A percentile compares a stretch with the other conserved stretches of the same genome.
phyloP scores from a whole-genome alignment of 805 yeast genomes.

The Dipodascopsis tothii region DNA sequence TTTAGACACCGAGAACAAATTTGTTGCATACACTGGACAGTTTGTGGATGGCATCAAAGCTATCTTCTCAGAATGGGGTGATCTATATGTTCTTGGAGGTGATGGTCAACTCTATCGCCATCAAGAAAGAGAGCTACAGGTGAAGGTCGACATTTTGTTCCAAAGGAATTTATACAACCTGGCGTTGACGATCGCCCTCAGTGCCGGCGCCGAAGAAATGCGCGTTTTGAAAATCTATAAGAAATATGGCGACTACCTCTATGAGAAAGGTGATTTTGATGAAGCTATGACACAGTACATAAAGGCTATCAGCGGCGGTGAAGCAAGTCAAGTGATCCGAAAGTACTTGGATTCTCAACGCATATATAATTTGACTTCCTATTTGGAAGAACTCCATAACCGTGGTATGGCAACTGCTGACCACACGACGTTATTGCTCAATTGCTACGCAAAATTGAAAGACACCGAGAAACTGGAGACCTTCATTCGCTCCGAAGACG shows the following conservation, averaged over 20 bases:
- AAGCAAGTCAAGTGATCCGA: conserved; percentile 69
- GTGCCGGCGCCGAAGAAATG: conserved; percentile 29
- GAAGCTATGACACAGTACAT: conserved; percentile 72
- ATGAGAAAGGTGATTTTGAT: conserved; percentile 53
- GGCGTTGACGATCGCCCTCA: conserved; percentile 60
- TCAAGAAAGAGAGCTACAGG: conserved; percentile 57
- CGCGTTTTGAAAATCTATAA: conserved; percentile 32
- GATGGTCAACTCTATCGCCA: conserved; percentile 70
- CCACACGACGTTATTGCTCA: conserved; percentile 71
- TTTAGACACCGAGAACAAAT: conserved; percentile 61
- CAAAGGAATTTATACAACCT: conserved; percentile 63
- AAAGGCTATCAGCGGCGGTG: conserved; percentile 46
- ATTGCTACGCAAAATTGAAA: conserved; percentile 73
- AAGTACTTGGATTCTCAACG: conserved; percentile 72
- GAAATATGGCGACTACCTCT: conserved; percentile 66
- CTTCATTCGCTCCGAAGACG: conserved; percentile 45
- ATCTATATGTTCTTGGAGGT: conserved; percentile 53
- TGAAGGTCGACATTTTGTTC: conserved; percentile 59
- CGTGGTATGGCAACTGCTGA: conserved; percentile 57
- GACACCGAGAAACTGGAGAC: conserved; percentile 47
- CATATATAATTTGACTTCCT: conserved; percentile 54
- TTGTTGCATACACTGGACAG: conserved; percentile 60
- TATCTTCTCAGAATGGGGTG: conserved; percentile 50
- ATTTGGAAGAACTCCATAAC: conserved; percentile 53
- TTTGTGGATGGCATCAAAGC: conserved; percentile 59